phyloP scores from a whole-genome alignment of 306 rosid species.

The Hippophae rhamnoides region DNA sequence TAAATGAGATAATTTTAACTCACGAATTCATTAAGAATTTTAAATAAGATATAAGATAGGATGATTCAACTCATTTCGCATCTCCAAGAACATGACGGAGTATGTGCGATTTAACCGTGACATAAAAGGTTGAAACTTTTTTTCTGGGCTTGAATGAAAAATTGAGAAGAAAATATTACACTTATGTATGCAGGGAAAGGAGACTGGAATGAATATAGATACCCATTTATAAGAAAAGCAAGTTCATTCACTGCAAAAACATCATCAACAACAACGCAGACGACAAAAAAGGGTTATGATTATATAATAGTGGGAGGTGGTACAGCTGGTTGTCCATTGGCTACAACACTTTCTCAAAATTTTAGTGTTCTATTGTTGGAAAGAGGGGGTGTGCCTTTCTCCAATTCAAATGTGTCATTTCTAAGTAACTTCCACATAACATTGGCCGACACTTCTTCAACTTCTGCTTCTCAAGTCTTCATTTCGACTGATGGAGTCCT shows the following conservation, averaged over 20 bases:
- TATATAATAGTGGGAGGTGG: constrained; percentile 93
- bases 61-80: too few species aligned
- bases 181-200: constrained; percentile 16
- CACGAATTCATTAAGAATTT: too few species aligned
- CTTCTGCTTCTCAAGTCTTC: constrained; percentile 75
- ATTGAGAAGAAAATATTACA: background rate
- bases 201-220: constrained; percentile 13
- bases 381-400: constrained; percentile 80
- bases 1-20: too few species aligned
- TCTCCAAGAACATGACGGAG: too few species aligned
- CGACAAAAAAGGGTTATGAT: constrained; percentile 37
- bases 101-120: too few species aligned
- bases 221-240: constrained; percentile 68
- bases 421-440: constrained; percentile 62
- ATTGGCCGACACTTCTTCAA: constrained; percentile 59
- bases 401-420: constrained; percentile 64
- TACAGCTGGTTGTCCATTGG: constrained; percentile 90
- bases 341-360: constrained; percentile 71
- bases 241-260: constrained; percentile 56
- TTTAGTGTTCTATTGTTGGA: constrained; percentile 66
- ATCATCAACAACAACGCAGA: constrained; percentile 35
- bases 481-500: constrained; percentile 77
- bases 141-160: background rate
- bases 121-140: background rate
- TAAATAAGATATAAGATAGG: too few species aligned